Conservation (phyloP, 352 stramenopile species). For the Globisporangium solare region DNA sequence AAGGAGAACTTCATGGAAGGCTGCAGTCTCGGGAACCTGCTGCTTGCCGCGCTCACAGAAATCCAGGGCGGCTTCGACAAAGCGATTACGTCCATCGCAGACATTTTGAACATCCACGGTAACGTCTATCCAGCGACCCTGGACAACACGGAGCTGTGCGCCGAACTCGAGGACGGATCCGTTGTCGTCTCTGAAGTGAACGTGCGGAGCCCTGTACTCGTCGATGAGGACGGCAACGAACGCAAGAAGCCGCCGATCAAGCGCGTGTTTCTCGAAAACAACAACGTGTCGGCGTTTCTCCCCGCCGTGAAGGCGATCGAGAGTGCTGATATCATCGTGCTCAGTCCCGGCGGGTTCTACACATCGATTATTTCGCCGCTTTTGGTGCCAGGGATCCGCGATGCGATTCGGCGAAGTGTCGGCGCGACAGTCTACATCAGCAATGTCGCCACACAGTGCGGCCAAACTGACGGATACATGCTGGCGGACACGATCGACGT, state of each 20-base stretch:
- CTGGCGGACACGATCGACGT: conserved; percentile 62
- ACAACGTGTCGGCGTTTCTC: conserved; percentile 63
- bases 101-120: conserved; percentile 84
- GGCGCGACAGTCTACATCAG: conserved; percentile 82
- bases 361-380: conserved; percentile 83
- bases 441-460: conserved; percentile 82
- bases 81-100: conserved; percentile 72
- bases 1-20: conserved; percentile 87
- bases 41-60: conserved; percentile 77
- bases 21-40: conserved; percentile 76
- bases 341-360: conserved; percentile 81
- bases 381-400: conserved; percentile 75
- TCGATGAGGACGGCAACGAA: conserved; percentile 28
- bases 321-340: conserved; percentile 81
- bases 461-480: conserved; percentile 78
- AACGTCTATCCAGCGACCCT: conserved; percentile 80
- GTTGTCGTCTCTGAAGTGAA: conserved; percentile 80
- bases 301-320: conserved; percentile 77
- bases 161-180: conserved; percentile 66
- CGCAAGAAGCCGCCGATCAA: conserved; percentile 70
- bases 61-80: conserved; percentile 81
- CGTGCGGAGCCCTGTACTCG: conserved; percentile 59
- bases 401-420: conserved; percentile 60
- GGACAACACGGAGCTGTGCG: conserved; percentile 77
- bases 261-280: conserved; percentile 75